Evolutionary conservation across 2,329 filamentous ascomycete species (phyloP), one percentile per base, ranked within the genome.

Genomic region (Aspergillus fumigatus): DNA sequence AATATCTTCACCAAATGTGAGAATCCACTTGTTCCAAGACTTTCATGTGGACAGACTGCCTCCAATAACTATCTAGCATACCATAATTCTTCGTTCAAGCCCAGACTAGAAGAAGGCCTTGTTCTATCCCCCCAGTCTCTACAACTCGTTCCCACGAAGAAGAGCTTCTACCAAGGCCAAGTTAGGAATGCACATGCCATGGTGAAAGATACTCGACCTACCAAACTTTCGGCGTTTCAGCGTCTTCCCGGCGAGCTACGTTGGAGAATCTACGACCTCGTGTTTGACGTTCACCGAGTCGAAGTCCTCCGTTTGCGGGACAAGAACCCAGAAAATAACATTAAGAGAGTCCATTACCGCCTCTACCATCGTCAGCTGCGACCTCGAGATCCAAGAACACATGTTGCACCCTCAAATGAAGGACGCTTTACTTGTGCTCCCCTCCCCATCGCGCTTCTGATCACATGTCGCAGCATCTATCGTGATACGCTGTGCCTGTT

Each of bases 191-290:
- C 17, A 11, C 8, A 6, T 17, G 14, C n/a, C 40, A 6, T 10
- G 25, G 49, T 47, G 41, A 27, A 7, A 25, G 6, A 23, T 9
- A 23, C 17, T 50, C 38, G 54, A 56, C 38, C 38, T 48, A 4
- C 32, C 17, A 57, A 54, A 23, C 27, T 58, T 2, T 90, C 90
- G 54, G 82, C 77, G 7, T 88, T 92, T 69, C 79, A 91, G 56
- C 77, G 82, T 29, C 76, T 92, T 1, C 88, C 89, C 0, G 80
- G 83, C 0, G 89, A 92, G 67, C 72, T 92, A 29, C 85, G 89
- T 7, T 76, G 88, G 57, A 83, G 84, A 64, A 82, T 92, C 11
- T 92, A 91, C 69, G 80, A 78, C 41, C 78, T 85, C 62, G 80
- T 86, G 60, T 87, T 90, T 60, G 72, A 78, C 4, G 53, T 51